Evolutionary conservation across 78 protist species (phyloP).

Genomic region (Capsaspora owczarzaki): DNA sequence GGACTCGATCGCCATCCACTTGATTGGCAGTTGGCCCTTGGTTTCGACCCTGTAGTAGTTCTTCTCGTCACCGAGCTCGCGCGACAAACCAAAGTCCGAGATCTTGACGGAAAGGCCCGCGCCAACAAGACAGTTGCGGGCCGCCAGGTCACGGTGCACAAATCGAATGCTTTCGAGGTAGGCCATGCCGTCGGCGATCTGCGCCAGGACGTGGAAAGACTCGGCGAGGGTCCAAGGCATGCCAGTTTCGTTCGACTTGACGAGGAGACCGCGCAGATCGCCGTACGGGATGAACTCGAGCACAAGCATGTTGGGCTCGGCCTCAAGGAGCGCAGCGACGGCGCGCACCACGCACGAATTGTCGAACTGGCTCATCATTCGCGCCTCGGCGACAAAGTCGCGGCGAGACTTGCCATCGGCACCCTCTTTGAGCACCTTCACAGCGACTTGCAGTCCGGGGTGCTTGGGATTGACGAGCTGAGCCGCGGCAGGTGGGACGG

Average conservation of each 20-base stretch:
- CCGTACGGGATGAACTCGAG: neutral
- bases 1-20: conserved; percentile 5
- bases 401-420: neutral
- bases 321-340: neutral
- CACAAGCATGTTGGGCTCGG: neutral
- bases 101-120: neutral
- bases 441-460: neutral
- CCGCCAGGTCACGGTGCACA: conserved; percentile 13
- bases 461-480: too few species aligned
- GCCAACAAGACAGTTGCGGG: conserved; percentile 2
- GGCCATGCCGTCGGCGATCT: conserved; percentile 1
- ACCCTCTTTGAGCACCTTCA: neutral
- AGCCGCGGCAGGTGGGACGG: too few species aligned
- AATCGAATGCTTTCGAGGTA: neutral
- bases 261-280: neutral
- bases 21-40: neutral
- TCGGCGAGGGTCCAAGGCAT: neutral
- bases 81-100: neutral
- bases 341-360: neutral
- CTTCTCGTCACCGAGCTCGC: neutral
- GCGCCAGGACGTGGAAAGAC: neutral
- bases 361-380: too few species aligned
- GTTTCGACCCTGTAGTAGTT: neutral
- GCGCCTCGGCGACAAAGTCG: neutral
- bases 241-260: neutral